Conservation (phyloP, 441 rosid genomes). For the Euphorbia celastroides region DNA sequence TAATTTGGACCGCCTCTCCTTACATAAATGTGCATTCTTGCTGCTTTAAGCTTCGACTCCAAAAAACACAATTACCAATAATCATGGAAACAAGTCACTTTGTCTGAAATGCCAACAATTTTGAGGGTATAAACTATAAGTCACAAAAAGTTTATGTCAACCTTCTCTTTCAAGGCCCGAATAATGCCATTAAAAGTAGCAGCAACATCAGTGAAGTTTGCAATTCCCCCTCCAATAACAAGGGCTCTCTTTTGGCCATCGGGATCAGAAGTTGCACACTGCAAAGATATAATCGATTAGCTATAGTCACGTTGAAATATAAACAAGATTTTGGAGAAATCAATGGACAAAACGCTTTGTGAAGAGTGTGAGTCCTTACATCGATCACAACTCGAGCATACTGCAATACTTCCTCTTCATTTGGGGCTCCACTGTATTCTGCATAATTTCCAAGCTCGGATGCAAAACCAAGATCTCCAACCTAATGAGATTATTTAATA, state of each 20-base stretch:
- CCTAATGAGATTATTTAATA: constrained; percentile 38
- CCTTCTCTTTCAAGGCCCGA: constrained; percentile 89
- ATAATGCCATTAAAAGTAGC: constrained; percentile 93
- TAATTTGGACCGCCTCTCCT: constrained; percentile 97
- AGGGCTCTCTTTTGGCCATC: constrained; percentile 92
- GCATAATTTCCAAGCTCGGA: constrained; percentile 95
- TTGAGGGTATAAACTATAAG: too few species aligned
- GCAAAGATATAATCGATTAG: constrained; percentile 6
- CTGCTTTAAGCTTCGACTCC: constrained; percentile 88
- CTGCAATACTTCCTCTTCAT: constrained; percentile 92
- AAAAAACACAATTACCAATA: constrained; percentile 9
- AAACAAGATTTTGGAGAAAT: neutral
- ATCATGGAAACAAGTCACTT: too few species aligned
- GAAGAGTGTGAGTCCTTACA: constrained; percentile 34
- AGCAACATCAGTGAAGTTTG: constrained; percentile 94
- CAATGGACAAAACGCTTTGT: neutral
- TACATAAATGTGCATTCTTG: constrained; percentile 83
- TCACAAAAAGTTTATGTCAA: neutral
- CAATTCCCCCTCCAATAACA: constrained; percentile 92
- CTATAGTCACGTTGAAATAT: neutral
- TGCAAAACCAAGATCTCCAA: constrained; percentile 96
- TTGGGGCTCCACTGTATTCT: constrained; percentile 96
- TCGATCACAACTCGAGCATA: constrained; percentile 94
- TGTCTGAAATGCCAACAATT: neutral
- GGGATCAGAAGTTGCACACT: constrained; percentile 92